phyloP scores from a whole-genome alignment of 495 filamentous ascomycete genomes.

The Neurospora cerealis region DNA sequence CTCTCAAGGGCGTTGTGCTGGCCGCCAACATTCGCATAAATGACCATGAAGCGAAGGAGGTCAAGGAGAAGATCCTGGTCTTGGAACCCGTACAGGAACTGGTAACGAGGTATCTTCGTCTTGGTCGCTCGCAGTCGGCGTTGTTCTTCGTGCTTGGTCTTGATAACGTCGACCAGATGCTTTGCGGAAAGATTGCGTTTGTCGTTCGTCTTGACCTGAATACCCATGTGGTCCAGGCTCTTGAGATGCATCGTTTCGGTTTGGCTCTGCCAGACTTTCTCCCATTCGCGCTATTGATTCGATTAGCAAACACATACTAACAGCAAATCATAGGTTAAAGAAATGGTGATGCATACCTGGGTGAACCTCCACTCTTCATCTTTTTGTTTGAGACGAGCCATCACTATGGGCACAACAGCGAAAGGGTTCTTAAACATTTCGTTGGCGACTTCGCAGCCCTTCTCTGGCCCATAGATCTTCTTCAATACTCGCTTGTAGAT shows the following conservation, averaged over 20 bases:
- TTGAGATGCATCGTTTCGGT: slow-evolving; percentile 87
- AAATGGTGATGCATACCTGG: slow-evolving; percentile 31
- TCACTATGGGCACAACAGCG: slow-evolving; percentile 73
- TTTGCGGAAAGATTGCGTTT: slow-evolving; percentile 86
- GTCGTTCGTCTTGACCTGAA: slow-evolving; percentile 70
- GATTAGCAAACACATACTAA: slow-evolving; percentile 6
- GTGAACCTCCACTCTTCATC: slow-evolving; percentile 95
- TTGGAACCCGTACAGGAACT: slow-evolving; percentile 60
- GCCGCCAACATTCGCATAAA: slow-evolving; percentile 59
- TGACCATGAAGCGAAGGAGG: slow-evolving; percentile 66
- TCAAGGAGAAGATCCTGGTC: slow-evolving; percentile 77
- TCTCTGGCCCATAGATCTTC: slow-evolving; percentile 91
- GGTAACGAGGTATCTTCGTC: slow-evolving; percentile 51
- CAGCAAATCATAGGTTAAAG: not conserved
- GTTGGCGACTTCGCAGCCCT: slow-evolving; percentile 68
- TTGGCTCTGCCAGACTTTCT: slow-evolving; percentile 95
- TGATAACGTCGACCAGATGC: slow-evolving; percentile 73
- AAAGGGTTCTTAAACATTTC: slow-evolving; percentile 75
- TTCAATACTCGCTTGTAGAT: slow-evolving; percentile 95
- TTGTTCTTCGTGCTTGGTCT: slow-evolving; percentile 79
- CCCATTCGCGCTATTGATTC: slow-evolving; percentile 76
- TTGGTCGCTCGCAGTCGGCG: slow-evolving; percentile 53
- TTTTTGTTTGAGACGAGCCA: slow-evolving; percentile 82
- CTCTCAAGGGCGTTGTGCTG: slow-evolving; percentile 62
- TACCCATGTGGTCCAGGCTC: slow-evolving; percentile 91